Conservation (phyloP, 768 basidiomycete genomes). For the Rubroboletus pulcherrimus region DNA sequence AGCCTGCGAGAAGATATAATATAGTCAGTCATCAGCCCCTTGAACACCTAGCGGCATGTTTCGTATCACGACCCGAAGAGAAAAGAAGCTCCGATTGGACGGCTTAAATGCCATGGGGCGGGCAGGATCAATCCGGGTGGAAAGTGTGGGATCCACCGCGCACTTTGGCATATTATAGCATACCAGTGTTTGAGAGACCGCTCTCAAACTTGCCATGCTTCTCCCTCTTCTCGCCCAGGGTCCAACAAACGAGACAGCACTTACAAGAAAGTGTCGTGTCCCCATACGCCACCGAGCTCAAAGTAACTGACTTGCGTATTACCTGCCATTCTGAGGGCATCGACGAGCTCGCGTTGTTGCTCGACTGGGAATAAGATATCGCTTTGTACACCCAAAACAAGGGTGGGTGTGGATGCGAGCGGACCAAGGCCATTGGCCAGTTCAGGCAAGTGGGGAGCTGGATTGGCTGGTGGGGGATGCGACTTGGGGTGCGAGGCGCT, state of each 20-base stretch:
- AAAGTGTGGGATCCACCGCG: not conserved
- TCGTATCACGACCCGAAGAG: not conserved
- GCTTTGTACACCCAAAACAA: conserved; percentile 92
- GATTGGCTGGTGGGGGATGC: conserved; percentile 68
- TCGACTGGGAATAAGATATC: conserved; percentile 97
- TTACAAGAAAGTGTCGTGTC: conserved; percentile 95
- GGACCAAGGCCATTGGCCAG: conserved; percentile 78
- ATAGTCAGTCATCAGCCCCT: conserved; percentile 7
- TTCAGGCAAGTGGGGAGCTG: conserved; percentile 69
- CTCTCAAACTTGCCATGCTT: not conserved
- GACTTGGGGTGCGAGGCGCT: conserved; percentile 59
- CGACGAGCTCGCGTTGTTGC: conserved; percentile 92
- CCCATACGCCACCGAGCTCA: conserved; percentile 99
- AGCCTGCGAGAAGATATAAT: conserved; percentile 41
- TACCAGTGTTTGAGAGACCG: not conserved
- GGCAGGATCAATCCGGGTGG: conserved; percentile 6
- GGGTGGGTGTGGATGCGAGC: conserved; percentile 69
- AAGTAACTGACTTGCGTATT: conserved; percentile 91
- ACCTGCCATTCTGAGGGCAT: conserved; percentile 87
- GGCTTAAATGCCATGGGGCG: not conserved
- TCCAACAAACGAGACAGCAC: conserved; percentile 28
- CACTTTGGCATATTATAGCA: conserved; percentile 10
- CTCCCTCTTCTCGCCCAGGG: not conserved
- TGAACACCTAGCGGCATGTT: not conserved
- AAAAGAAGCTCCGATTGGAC: not conserved